Evolutionary conservation across 2,329 filamentous ascomycete species (phyloP), one percentile per base, ranked within the genome.

Genomic region (Xylariaceae sp.): DNA sequence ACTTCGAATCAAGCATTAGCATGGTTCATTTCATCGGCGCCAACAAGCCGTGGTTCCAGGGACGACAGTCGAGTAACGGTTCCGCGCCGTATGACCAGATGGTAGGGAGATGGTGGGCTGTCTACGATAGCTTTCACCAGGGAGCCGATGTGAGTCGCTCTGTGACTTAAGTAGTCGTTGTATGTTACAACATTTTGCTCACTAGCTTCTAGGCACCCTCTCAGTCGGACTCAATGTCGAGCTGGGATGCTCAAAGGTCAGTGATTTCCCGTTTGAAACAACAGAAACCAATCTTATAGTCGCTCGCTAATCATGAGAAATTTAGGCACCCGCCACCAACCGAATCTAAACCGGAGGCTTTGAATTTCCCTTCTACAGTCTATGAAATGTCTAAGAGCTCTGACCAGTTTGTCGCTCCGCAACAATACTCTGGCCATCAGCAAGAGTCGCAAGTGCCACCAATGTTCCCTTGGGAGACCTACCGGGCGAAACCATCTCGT

Each of bases 1-100:
- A 97, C 76, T 95, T 95, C 71, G 89, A 95, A 72, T 88, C 87
- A 47, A 88, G 84, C 64, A 95, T 99, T 65, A 91, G 81, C 68
- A 81, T 95, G 76, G 86, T 95, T 30, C 94, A 99, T 73, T 99
- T 96, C 72, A 97, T 99, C 65, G 94, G 94, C 42, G 74, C 85
- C 55, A 80, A 89, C 53, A 99, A 99, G 74, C 94, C 94, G 0
- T 99, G 94, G 94, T 80, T 80, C 27, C 73, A 83, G 56, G 85
- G 84, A 39, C 79, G 85, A 62, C 68, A 79, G 47, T 74, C 77
- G 6, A 74, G 76, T 50, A 74, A 74, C 47, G 81, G 80, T 34
- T 73, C 74, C 46, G 79, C 79, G 2, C 85, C 87, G 0, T 95
- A 91, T 69, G 85, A 89, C 67, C 88, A 96, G 72, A 86, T 97